Evolutionary conservation across 2,329 filamentous ascomycete genomes (phyloP).

Genomic region (Paraphoma chrysanthemicola): DNA sequence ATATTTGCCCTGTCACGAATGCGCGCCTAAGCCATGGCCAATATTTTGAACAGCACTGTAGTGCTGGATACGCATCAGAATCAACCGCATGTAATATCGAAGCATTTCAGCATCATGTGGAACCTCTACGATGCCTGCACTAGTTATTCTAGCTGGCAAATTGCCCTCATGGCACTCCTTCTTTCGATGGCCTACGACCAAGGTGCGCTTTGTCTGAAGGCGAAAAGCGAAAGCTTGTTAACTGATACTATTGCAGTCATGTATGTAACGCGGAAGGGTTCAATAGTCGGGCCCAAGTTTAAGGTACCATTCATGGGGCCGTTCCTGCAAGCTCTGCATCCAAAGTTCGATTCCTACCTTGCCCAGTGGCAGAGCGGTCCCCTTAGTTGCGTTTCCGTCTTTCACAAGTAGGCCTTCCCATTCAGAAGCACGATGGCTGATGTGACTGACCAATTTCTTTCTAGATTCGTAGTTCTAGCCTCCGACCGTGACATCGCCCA

Average conservation of each 20-base stretch:
- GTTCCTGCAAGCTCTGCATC: slow-evolving; percentile 88
- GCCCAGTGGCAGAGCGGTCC: slow-evolving; percentile 89
- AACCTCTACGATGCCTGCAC: too few relatives aligned
- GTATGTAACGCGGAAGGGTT: slow-evolving; percentile 52
- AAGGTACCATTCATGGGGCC: slow-evolving; percentile 72
- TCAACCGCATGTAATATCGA: too few relatives aligned
- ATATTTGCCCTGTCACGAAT: too few relatives aligned
- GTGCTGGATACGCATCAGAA: too few relatives aligned
- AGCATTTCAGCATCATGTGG: too few relatives aligned
- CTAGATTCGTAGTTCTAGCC: slow-evolving; percentile 92
- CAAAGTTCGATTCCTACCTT: slow-evolving; percentile 88
- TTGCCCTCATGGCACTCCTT: too few relatives aligned
- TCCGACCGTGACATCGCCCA: slow-evolving; percentile 92
- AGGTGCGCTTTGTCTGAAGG: slow-evolving; percentile 62
- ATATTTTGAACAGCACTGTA: too few relatives aligned
- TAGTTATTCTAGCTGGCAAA: too few relatives aligned
- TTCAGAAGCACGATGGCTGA: neutral
- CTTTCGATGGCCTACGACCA: slow-evolving; percentile 79
- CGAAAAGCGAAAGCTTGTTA: slow-evolving; percentile 19
- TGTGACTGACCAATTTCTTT: neutral
- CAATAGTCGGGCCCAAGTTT: slow-evolving; percentile 51
- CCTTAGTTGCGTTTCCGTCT: slow-evolving; percentile 94
- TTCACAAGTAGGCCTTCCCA: slow-evolving; percentile 77
- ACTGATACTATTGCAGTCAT: slow-evolving; percentile 17
- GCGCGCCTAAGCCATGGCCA: too few relatives aligned